A percentile compares a stretch with the other conserved stretches of the same genome.
phyloP scores from a whole-genome alignment of 371 early-diverging fungal genomes.

The Haplosporangium sp. region DNA sequence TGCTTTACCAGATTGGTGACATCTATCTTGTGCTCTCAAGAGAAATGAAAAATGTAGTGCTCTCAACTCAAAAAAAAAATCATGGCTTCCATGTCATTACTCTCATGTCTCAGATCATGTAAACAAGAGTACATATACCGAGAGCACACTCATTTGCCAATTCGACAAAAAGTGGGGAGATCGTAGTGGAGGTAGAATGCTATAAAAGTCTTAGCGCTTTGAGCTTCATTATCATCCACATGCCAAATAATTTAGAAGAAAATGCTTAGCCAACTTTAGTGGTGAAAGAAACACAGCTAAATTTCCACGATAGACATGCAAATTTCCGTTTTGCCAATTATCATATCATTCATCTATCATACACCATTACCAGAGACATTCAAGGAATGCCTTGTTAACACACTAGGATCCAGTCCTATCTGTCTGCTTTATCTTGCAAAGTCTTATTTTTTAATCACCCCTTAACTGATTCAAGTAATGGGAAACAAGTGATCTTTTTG shows the following conservation, averaged over 20 bases:
- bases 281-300: no score
- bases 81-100: background rate
- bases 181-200: background rate
- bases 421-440: no score
- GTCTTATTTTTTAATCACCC: no score
- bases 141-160: background rate
- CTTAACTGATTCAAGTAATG: no score
- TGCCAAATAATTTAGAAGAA: background rate
- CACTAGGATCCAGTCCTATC: no score
- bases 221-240: background rate
- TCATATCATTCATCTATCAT: no score
- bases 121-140: background rate
- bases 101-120: slow-evolving; percentile 8
- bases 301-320: no score
- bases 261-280: slow-evolving; percentile 3
- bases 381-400: no score
- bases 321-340: no score
- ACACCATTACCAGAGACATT: no score
- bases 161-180: no score
- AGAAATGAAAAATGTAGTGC: slow-evolving; percentile 8
- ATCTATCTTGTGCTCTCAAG: slow-evolving; percentile 8
- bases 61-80: slow-evolving; percentile 3
- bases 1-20: slow-evolving; percentile 22
- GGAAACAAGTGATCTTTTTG: no score
- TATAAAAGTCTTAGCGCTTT: background rate